Conservation (phyloP, 192 early-diverging fungal species). For the Dissophora ornata region DNA sequence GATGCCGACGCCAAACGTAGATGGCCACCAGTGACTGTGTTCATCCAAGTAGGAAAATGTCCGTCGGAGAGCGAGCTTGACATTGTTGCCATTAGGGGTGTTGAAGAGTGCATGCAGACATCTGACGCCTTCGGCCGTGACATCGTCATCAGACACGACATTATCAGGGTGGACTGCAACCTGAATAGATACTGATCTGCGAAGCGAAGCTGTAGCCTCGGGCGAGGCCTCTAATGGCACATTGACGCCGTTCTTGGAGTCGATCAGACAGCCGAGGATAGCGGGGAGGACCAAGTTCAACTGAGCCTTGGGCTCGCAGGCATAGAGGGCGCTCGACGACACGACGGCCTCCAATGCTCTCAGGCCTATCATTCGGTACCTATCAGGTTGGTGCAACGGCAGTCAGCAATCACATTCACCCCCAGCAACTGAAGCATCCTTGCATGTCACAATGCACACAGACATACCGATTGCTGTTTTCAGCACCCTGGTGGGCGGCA, state of each 20-base stretch:
- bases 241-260: slow-evolving; percentile 36
- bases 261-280: slow-evolving; percentile 55
- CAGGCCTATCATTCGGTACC: slow-evolving; percentile 67
- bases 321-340: slow-evolving; percentile 72
- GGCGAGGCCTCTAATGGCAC: slow-evolving; percentile 6
- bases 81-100: slow-evolving; percentile 29
- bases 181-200: slow-evolving; percentile 38
- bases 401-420: background rate
- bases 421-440: too few species aligned
- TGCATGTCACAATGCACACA: too few species aligned
- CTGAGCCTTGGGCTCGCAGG: slow-evolving; percentile 68
- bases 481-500: slow-evolving; percentile 34
- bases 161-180: slow-evolving; percentile 43
- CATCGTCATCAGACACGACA: slow-evolving; percentile 29
- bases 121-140: slow-evolving; percentile 48
- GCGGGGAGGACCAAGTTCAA: slow-evolving; percentile 70
- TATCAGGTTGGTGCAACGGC: background rate
- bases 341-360: slow-evolving; percentile 71
- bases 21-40: slow-evolving; percentile 51
- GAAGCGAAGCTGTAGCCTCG: background rate
- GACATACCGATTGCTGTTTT: slow-evolving; percentile 42
- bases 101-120: slow-evolving; percentile 53
- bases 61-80: slow-evolving; percentile 31
- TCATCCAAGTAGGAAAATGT: slow-evolving; percentile 52
- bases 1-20: slow-evolving; percentile 47